Conservation (phyloP, 2,329 filamentous ascomycete genomes). For the Verruconis gallopava region DNA sequence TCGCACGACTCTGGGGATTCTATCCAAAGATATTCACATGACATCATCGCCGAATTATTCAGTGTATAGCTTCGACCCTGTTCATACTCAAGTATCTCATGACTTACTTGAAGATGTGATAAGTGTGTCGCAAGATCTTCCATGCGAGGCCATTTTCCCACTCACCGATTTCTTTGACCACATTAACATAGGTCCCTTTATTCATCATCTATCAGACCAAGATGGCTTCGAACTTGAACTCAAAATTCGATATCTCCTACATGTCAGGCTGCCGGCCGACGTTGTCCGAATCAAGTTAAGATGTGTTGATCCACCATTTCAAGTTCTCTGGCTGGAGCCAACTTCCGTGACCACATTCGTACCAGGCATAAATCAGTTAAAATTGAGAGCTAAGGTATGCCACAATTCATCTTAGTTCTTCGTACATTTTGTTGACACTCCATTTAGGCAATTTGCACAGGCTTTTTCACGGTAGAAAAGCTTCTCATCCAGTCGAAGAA, state of each 20-base stretch:
- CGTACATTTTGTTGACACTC: no score
- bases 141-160: slow-evolving; percentile 52
- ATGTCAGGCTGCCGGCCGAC: slow-evolving; percentile 55
- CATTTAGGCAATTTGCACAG: slow-evolving; percentile 49
- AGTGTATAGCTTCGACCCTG: slow-evolving; percentile 22
- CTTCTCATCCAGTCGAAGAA: slow-evolving; percentile 53
- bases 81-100: slow-evolving; percentile 25
- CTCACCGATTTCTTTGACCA: slow-evolving; percentile 62
- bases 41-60: slow-evolving; percentile 13
- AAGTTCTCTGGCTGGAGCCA: slow-evolving; percentile 55
- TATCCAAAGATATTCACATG: slow-evolving; percentile 53
- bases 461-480: slow-evolving; percentile 62
- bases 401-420: no score
- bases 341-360: slow-evolving; percentile 34
- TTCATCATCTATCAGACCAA: slow-evolving; percentile 54
- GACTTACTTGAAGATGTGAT: slow-evolving; percentile 35
- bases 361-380: slow-evolving; percentile 41
- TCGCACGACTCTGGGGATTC: slow-evolving; percentile 57
- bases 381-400: slow-evolving; percentile 34
- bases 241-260: slow-evolving; percentile 56
- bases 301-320: slow-evolving; percentile 38
- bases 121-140: slow-evolving; percentile 24
- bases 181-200: slow-evolving; percentile 52
- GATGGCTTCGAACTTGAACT: slow-evolving; percentile 67
- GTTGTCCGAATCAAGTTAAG: slow-evolving; percentile 50